Conservation (phyloP, 805 yeast species). For the Kodamaea hsintzibuensis region DNA sequence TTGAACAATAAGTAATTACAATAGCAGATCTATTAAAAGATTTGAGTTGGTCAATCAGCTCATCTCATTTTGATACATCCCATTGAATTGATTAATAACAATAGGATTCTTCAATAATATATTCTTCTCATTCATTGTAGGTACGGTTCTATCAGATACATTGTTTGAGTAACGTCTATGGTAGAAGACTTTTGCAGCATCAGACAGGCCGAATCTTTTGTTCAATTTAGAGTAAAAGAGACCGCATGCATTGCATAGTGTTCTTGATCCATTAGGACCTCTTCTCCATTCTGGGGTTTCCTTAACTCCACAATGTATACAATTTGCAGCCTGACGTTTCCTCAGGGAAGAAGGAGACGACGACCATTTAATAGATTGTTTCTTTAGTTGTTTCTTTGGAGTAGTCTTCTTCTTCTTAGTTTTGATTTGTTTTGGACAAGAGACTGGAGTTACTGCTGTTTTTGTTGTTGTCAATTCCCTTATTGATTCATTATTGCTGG, state of each 20-base stretch:
- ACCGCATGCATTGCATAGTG: conserved; percentile 93
- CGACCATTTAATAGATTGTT: neutral
- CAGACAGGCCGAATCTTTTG: conserved; percentile 46
- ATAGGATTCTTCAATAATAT: neutral
- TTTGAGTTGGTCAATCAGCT: neutral
- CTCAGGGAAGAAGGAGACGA: neutral
- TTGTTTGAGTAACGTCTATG: conserved; percentile 5
- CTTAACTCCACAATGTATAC: conserved; percentile 65
- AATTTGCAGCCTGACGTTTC: conserved; percentile 3
- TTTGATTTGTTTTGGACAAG: neutral
- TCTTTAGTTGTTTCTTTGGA: neutral
- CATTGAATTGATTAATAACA: neutral
- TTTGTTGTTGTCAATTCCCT: neutral
- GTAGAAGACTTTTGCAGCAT: conserved; percentile 31
- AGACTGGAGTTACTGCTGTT: neutral
- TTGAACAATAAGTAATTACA: neutral
- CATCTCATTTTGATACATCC: neutral
- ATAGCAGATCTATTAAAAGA: too few relatives aligned
- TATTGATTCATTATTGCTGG: neutral
- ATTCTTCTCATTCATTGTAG: conserved; percentile 6
- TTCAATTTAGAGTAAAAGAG: conserved; percentile 65
- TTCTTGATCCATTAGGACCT: conserved; percentile 82
- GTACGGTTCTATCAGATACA: conserved; percentile 12
- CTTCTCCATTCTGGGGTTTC: conserved; percentile 93
- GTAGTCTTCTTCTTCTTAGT: neutral